Evolutionary conservation across 495 filamentous ascomycete species (phyloP), one percentile per base, ranked within the genome.

Genomic region (Cairneyella variabilis): DNA sequence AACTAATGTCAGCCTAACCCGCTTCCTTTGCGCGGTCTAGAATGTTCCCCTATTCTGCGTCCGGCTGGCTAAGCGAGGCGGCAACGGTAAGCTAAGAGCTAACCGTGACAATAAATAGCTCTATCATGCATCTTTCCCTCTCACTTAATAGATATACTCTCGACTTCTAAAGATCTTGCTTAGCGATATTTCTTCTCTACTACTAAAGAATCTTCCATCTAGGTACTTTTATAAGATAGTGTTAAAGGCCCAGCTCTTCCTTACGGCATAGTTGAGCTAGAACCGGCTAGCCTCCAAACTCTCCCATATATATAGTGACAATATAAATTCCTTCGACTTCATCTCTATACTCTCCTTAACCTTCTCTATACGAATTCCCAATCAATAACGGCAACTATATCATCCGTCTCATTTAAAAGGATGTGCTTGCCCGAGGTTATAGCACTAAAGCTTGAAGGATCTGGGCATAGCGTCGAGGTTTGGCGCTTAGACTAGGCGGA

Each of bases 341-440:
- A 8, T 7, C 18, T 26, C 23, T 7, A 25, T 32, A 22, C 43
- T 48, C 46, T 55, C 34, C 28, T 65, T 63, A 10, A 44, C 61
- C 12, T 58, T 57, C 58, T 66, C 34, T 74, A 75, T n/a, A 69
- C 55, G 48, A 72, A 75, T 56, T 72, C 70, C 67, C 70, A 73
- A 54, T 64, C 63, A 34, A 66, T 62, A 7, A 66, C 37, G 16
- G 41, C 61, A 11, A 21, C 46, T 2, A 66, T 50, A 3, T 48
- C 16, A 16, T 38, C n/a, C 21, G 36, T 40, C 5, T 56, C 30
- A 45, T 60, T 52, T 0, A 70, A 14, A 16, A 70, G 51, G 18
- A 64, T 37, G 37, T 70, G 16, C 12, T 30, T 2, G 64, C 41
- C 18, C 62, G 7, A 68, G 55, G 28, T 68, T 64, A 23, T 67